Conservation (phyloP, 75 land plant species). For the Cunninghamia lanceolata region DNA sequence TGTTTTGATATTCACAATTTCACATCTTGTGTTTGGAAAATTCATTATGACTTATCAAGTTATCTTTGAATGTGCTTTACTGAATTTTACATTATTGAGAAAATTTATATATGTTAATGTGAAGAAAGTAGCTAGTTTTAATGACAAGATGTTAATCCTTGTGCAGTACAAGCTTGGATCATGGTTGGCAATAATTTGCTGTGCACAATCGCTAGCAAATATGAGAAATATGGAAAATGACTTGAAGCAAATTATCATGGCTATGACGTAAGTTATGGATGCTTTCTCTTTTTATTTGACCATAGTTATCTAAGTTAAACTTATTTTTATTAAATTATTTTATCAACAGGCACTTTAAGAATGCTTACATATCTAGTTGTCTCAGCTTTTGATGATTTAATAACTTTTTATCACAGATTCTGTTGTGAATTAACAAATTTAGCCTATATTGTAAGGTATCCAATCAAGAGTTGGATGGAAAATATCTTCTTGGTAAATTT, state of each 20-base stretch:
- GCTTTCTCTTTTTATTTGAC: background rate
- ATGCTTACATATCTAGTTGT: background rate
- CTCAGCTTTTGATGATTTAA: background rate
- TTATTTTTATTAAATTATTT: background rate
- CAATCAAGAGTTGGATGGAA: constrained; percentile 6
- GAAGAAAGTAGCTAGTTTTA: background rate
- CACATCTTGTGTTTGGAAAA: background rate
- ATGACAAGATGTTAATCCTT: background rate
- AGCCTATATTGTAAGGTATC: background rate
- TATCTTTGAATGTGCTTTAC: background rate
- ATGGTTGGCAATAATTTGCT: constrained; percentile 87
- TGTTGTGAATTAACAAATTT: background rate
- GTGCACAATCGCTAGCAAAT: constrained; percentile 83
- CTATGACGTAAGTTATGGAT: constrained; percentile 71
- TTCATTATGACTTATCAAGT: background rate
- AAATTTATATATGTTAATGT: background rate
- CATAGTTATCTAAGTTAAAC: background rate
- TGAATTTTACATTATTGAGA: background rate
- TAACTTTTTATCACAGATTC: background rate
- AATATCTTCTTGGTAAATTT: background rate
- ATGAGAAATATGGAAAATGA: constrained; percentile 86
- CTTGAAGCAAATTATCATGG: constrained; percentile 91
- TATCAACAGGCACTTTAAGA: background rate
- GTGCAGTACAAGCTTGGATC: constrained; percentile 82
- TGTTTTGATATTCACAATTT: background rate